Evolutionary conservation across 805 yeast genomes (phyloP), one percentile per base, ranked within the genome.

Genomic region (Kodamaea restingae): DNA sequence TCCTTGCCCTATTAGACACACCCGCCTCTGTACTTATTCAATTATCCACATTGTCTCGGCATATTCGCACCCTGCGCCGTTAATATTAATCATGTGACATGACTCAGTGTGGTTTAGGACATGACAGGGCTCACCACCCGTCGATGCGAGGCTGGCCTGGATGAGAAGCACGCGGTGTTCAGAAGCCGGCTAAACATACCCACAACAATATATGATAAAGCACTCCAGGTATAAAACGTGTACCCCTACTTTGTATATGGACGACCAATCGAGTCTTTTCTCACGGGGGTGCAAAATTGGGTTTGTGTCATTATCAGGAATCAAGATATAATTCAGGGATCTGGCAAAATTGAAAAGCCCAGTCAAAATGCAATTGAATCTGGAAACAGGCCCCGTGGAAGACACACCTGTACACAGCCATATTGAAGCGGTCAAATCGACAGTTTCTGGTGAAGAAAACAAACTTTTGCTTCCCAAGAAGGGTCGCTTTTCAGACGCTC

Each of bases 401-500:
- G n/a, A n/a, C n/a, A n/a, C n/a, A n/a, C n/a, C n/a, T n/a, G n/a
- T n/a, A n/a, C n/a, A n/a, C n/a, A n/a, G n/a, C n/a, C n/a, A n/a
- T n/a, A 6, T 9, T 10, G 27, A 10, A n/a, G 12, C 27, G 4
- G 27, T 9, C 11, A 25, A 25, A 25, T 9, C 11, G 4, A n/a
- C n/a, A n/a, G 27, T 10, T 4, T 7, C 27, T 7, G 12, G 5
- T 4, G 27, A 10, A 5, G 32, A 30, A 17, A 17, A 8, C 21
- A n/a, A 5, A 5, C 21, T 18, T 7, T 18, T 30, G 8, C 20
- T 30, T 17, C 32, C 32, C 21, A 15, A 30, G 12, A 27, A 31
- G 27, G 17, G 29, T 15, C 40, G 44, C 7, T 47, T 50, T 21
- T 47, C 48, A 2, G 28, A 43, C 8, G 47, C 40, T n/a, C 51